These are phyloP conservation scores for Komagataella mondaviorum DNA, from an alignment of 805 yeast genomes.

Conservation along the genomic window DNA sequence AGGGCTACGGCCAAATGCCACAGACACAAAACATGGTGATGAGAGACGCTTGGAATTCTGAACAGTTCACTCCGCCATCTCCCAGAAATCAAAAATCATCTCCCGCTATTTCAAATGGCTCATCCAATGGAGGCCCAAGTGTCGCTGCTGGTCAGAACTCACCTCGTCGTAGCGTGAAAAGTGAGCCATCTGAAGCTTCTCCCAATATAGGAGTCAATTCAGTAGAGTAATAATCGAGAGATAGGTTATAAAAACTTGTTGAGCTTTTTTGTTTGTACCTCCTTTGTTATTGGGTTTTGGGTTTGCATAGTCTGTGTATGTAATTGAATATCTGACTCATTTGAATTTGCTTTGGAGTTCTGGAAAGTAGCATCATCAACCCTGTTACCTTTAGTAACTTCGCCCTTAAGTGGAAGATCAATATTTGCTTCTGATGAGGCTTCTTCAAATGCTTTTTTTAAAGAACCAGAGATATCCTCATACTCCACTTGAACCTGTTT, in stretches of 20 bases:
- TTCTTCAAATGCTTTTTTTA: not conserved
- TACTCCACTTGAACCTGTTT: not conserved
- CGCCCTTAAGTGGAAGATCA: not conserved
- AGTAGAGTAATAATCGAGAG: not conserved
- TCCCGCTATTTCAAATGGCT: not conserved
- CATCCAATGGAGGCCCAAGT: not conserved
- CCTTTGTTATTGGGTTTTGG: not conserved
- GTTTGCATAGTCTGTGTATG: not conserved
- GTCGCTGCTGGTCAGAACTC: not conserved
- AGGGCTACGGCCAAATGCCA: conserved; percentile 1
- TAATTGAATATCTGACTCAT: not conserved
- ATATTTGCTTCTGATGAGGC: not conserved
- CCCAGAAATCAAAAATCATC: not conserved
- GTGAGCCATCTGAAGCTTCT: not conserved
- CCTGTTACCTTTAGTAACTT: not conserved
- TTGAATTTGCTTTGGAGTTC: too few species aligned
- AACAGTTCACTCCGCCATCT: not conserved
- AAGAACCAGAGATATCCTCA: not conserved
- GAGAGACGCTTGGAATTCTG: not conserved
- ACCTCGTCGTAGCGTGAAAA: not conserved
- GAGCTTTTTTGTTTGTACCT: not conserved
- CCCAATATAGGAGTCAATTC: not conserved
- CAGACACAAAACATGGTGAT: not conserved
- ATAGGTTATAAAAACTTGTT: not conserved
- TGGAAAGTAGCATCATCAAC: too few species aligned